Base-by-base conservation (phyloP, 495 filamentous ascomycete species). In the Lepidopterella palustris region DNA sequence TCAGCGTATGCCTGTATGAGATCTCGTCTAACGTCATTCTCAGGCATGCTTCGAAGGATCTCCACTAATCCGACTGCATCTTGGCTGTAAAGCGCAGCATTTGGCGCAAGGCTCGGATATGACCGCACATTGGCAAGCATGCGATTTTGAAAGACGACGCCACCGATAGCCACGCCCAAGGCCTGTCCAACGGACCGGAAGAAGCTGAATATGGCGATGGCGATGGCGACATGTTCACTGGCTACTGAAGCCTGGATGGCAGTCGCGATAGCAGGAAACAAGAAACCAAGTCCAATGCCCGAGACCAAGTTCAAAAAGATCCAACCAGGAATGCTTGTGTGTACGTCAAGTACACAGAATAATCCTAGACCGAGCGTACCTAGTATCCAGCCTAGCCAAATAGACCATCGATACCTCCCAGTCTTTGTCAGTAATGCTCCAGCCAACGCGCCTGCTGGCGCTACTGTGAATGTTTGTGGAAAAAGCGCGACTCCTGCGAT, bases 331-430 rank as follows among this genome's bases (percentile, higher is more conserved):
- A 78, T 75, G 0, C 74, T 69, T 0, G 79, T 85, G 20, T 67
- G 52, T 1, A 67, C 55, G 40, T 79, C 71, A 10, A 85, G 70
- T 13, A 84, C 69, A 39, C 79, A 74, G 8, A 84, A 72, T 26
- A 82, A 71, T 0, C 80, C 81, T 4, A 75, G 73, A 0, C 77
- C 74, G 11, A 80, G 52, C 0, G 72, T 70, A 0, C 70, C 78
- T 20, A 83, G 53, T 0, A 70, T 56, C 83, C 83, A 86, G 8
- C 84, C 83, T n/a, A 70, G 61, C 56, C 78, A 79, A 59, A 84
- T 74, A 2, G 79, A 76, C 77, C 78, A 82, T 4, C 78, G 76
- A 50, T 78, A 77, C 1, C 70, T 68, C 10, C 76, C 73, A 4
- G 77, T 66, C 39, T 71, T 62, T 5, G 78, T 72, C 32, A 83